phyloP scores from a whole-genome alignment of 192 early-diverging fungal species.

The Linnemannia exigua region DNA sequence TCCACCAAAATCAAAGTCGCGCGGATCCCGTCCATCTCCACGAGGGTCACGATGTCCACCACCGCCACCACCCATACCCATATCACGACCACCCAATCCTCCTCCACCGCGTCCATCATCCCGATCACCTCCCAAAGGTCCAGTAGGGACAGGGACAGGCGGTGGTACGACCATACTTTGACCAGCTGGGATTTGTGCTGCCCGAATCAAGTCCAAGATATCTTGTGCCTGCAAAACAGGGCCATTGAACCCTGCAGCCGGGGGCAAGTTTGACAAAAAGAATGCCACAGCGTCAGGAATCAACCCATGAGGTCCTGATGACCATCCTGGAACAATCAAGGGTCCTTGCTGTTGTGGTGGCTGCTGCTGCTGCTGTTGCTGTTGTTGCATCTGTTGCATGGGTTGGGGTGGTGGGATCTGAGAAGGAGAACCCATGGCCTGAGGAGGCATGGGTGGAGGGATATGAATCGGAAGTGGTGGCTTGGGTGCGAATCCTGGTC shows the following conservation, averaged over 20 bases:
- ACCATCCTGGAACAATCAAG: slow-evolving; percentile 45
- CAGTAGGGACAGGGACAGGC: slow-evolving; percentile 14
- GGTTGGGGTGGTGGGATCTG: slow-evolving; percentile 10
- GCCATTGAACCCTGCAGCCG: slow-evolving; percentile 59
- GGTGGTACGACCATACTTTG: slow-evolving; percentile 53
- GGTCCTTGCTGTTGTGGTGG: slow-evolving; percentile 21
- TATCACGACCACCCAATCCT: slow-evolving; percentile 8
- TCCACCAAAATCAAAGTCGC: slow-evolving; percentile 30
- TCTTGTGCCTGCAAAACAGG: slow-evolving; percentile 56
- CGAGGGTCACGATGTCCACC: slow-evolving; percentile 29
- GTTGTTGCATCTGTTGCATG: slow-evolving; percentile 2
- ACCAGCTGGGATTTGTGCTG: slow-evolving; percentile 55
- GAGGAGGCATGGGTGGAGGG: slow-evolving; percentile 31
- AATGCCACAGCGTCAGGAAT: slow-evolving; percentile 63
- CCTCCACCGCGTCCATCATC: neutral
- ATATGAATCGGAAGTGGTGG: slow-evolving; percentile 27
- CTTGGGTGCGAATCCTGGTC: slow-evolving; percentile 41
- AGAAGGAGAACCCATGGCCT: slow-evolving; percentile 10
- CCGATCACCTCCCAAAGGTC: neutral
- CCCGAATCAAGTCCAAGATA: slow-evolving; percentile 61
- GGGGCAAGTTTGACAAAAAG: slow-evolving; percentile 63
- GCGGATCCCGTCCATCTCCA: slow-evolving; percentile 9
- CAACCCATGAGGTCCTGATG: slow-evolving; percentile 40
- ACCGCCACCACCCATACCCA: slow-evolving; percentile 1
- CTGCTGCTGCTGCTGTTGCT: neutral